Evolutionary conservation across 805 yeast species (phyloP).

Genomic region (Spathaspora hagerdaliae): DNA sequence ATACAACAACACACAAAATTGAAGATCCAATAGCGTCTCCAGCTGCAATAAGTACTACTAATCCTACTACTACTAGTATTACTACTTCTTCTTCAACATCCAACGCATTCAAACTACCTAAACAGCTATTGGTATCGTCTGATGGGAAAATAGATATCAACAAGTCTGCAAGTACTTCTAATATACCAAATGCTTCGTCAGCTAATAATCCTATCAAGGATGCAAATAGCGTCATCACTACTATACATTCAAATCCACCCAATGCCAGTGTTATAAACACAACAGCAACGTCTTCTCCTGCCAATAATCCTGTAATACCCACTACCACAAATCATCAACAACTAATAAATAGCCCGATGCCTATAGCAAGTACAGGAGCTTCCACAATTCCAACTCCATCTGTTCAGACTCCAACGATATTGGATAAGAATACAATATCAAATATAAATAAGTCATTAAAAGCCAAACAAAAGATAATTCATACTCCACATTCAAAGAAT

Average conservation of each 20-base stretch:
- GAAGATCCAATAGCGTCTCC: neutral
- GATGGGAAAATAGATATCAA: neutral
- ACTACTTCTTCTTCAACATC: neutral
- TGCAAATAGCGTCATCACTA: neutral
- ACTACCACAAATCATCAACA: neutral
- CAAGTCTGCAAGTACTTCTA: neutral
- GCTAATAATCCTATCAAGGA: neutral
- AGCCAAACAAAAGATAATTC: slow-evolving; percentile 39
- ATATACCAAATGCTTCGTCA: neutral
- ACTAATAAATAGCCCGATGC: neutral
- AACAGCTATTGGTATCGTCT: neutral
- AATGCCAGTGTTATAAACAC: neutral
- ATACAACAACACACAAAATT: neutral
- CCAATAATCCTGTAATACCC: neutral
- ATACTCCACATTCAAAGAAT: slow-evolving; percentile 30
- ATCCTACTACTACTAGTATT: neutral
- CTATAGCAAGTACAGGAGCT: neutral
- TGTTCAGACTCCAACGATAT: slow-evolving; percentile 7
- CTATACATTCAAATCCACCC: neutral
- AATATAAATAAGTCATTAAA: slow-evolving; percentile 40
- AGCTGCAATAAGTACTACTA: neutral
- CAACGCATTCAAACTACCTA: slow-evolving; percentile 1
- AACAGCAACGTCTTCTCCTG: neutral
- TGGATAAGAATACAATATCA: slow-evolving; percentile 30
- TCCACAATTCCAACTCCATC: slow-evolving; percentile 2